Evolutionary conservation across 208 protist genomes (phyloP).

Genomic region (Phytomonas sp.): DNA sequence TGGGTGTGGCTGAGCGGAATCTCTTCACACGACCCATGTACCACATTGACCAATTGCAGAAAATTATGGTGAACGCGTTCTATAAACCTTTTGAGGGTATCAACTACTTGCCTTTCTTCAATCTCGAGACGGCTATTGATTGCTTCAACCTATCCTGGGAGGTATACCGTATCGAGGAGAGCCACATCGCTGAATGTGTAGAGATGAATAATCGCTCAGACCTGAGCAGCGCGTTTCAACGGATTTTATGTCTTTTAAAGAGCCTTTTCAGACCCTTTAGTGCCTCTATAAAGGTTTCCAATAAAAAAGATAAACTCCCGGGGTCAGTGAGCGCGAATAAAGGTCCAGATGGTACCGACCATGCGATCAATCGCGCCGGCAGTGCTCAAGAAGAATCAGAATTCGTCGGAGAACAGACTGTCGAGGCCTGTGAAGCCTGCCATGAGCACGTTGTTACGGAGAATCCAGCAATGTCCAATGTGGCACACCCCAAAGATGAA

Average conservation of each 20-base stretch:
- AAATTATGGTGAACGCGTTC: slow-evolving; percentile 37
- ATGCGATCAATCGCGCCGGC: background rate
- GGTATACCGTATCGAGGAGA: slow-evolving; percentile 38
- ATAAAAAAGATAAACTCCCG: background rate
- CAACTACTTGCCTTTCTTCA: slow-evolving; percentile 81
- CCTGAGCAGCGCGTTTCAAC: background rate
- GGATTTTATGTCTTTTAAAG: background rate
- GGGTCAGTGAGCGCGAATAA: background rate
- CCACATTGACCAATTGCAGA: slow-evolving; percentile 38
- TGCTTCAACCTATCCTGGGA: slow-evolving; percentile 87
- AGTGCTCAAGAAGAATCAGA: background rate
- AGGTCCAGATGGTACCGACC: background rate
- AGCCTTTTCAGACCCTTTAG: background rate
- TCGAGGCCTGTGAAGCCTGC: background rate
- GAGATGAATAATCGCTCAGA: background rate
- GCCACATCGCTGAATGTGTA: slow-evolving; percentile 11
- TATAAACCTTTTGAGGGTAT: slow-evolving; percentile 35
- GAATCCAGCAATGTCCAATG: background rate
- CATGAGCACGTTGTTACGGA: background rate
- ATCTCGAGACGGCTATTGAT: slow-evolving; percentile 80
- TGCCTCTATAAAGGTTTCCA: background rate
- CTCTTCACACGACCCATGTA: slow-evolving; percentile 42
- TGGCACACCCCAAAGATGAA: background rate
- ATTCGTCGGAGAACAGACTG: background rate
- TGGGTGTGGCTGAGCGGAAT: slow-evolving; percentile 32